Base-by-base conservation (phyloP, 345 rosid species). In the Ailanthus altissimus region DNA sequence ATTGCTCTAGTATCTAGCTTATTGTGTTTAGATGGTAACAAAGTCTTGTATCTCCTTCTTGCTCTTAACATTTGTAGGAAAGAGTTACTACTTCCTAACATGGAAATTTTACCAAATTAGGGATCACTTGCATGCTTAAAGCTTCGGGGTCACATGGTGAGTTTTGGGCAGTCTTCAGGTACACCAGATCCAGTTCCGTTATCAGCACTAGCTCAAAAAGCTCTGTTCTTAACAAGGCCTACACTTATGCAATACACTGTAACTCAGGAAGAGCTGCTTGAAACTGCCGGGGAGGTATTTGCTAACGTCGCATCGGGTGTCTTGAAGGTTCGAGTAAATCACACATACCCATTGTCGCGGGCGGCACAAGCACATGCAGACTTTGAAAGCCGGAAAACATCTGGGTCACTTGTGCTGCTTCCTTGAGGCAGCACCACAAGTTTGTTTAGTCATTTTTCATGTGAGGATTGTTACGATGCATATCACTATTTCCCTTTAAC, bases 111-210 rank as follows among this genome's bases (percentile, higher is more conserved):
- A 64, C 6, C 6, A 56, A 28, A 84, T 16, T 77, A 96, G 97
- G 97, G 99, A 65, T 96, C 98, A 10, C 70, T 93, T 84, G 94
- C 82, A 2, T 92, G 97, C 88, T 85, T 92, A 73, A 93, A 89
- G 86, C 70, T 61, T 60, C 86, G 93, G 4, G 97, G 99, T 28
- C 87, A 87, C 85, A 87, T 92, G 97, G 97, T 96, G 84, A 85
- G 89, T 76, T 93, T 88, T 58, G 97, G 99, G 68, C 94, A 91
- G 81, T 93, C 98, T 50, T 96, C 99, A 0, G 98, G 99, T 36
- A 13, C 77, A 11, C 92, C 88, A 8, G 97, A 96, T 76, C 95
- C 98, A 8, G 72, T 92, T 80, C 92, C 94, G 46, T 63, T 93
- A 70, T 83, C 97, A 28, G 94, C 91, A n/a, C 89, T 93, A 6